Evolutionary conservation across 495 filamentous ascomycete genomes (phyloP), one percentile per base, ranked within the genome.

Genomic region (Daldinia vernicosa): DNA sequence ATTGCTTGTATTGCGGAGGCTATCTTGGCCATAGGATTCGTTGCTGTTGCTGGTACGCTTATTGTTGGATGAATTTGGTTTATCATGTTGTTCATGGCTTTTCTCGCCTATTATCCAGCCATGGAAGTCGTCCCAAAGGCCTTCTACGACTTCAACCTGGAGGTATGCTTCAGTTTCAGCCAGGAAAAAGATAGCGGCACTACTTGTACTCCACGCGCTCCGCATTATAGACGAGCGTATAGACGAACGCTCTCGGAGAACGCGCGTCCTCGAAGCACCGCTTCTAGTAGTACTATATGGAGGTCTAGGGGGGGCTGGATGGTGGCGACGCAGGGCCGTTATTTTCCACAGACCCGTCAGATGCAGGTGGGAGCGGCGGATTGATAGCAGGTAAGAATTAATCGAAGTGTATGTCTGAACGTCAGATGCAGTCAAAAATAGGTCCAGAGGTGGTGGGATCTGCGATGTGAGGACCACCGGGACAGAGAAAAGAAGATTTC

Each of bases 261-360:
- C 78, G 8, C 74, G 80, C 19, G 89, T 84, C 43, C 83, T 86
- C 7, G 82, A 80, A 56, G 87, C 80, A 3, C 90, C 89, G 30
- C 82, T 83, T 24, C 79, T 79, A 37, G 86, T 87, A 64, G 84
- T 89, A 60, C 88, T 90, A 63, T 84, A 87, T 2, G 86, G 87
- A 8, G 89, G 89, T 1, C 84, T 84, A 64, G 87, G 88, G 12
- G 92, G 89, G 1, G 89, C 82, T 19, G 92, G 91, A 79, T 94
- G 85, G 71, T 89, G 87, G 50, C 93, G 88, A 12, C 95, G 88
- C 19, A 96, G 84, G 0, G 88, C 83, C 0, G 90, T 91, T 53
- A 91, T 90, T 67, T 93, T 92, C 93, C 95, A 98, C 19, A 98
- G 80, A 72, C 91, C 86, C 4, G 92, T 89, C 0, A 98, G 84